Evolutionary conservation across 1,139 yeast genomes (phyloP).

Genomic region (Diutina catenulata): DNA sequence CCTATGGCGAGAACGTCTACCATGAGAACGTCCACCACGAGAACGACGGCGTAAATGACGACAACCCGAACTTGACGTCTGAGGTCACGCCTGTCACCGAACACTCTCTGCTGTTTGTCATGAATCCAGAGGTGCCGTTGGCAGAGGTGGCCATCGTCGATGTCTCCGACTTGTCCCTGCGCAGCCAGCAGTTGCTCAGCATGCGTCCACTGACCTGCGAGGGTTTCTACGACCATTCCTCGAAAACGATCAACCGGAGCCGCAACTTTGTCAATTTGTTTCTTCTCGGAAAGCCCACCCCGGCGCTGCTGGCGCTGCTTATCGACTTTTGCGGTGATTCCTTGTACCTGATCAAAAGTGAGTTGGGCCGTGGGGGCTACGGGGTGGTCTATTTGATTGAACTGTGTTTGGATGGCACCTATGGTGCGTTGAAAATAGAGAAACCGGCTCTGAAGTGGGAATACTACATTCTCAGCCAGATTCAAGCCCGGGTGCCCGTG

Average conservation of each 20-base stretch:
- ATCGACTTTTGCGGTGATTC: constrained; percentile 2
- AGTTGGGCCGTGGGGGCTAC: constrained; percentile 71
- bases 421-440: constrained; percentile 65
- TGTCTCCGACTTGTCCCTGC: too few relatives aligned
- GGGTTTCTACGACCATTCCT: background rate
- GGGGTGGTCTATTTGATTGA: constrained; percentile 74
- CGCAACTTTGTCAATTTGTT: background rate
- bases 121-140: too few relatives aligned
- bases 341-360: constrained; percentile 12
- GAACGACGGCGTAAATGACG: too few relatives aligned
- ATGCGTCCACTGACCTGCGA: background rate
- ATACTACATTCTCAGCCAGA: constrained; percentile 53
- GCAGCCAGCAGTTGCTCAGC: too few relatives aligned
- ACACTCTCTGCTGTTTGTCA: too few relatives aligned
- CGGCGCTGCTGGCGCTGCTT: constrained; percentile 5
- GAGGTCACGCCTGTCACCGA: too few relatives aligned
- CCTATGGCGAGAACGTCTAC: too few relatives aligned
- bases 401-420: constrained; percentile 41
- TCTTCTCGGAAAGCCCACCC: constrained; percentile 1
- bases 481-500: constrained; percentile 20
- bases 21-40: too few relatives aligned
- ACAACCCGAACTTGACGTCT: too few relatives aligned
- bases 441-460: constrained; percentile 69
- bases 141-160: too few relatives aligned
- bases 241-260: background rate